These are phyloP conservation scores for Calonectria pauciramosa DNA, from an alignment of 2,329 filamentous ascomycete genomes.

Conservation along the genomic window DNA sequence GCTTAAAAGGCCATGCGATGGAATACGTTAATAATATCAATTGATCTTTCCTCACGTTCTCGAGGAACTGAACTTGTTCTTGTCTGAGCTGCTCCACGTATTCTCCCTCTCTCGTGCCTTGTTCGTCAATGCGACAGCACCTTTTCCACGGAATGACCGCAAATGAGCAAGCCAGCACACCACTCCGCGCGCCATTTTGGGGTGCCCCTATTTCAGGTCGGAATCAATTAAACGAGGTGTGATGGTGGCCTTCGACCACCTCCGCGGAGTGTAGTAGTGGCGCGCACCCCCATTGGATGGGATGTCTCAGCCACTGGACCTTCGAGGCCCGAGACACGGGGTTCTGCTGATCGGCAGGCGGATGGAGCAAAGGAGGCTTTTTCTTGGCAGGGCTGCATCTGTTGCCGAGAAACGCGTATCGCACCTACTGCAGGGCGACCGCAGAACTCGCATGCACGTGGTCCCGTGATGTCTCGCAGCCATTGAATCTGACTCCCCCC, in stretches of 20 bases:
- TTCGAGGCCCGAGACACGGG: neutral
- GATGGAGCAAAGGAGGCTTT: neutral
- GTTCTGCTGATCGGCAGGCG: neutral
- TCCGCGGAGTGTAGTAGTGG: neutral
- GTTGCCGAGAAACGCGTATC: slow-evolving; percentile 3
- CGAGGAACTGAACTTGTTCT: too few species aligned
- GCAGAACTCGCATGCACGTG: neutral
- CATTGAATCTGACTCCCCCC: neutral
- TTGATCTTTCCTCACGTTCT: neutral
- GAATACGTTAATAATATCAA: neutral
- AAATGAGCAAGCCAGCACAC: neutral
- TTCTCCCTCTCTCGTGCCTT: neutral
- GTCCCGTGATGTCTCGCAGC: neutral
- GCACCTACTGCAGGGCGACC: neutral
- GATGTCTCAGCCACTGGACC: neutral
- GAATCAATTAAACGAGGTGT: neutral
- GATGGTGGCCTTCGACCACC: neutral
- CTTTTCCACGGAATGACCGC: neutral
- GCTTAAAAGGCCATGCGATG: neutral
- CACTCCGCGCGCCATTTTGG: neutral
- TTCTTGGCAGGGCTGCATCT: neutral
- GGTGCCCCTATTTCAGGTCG: neutral
- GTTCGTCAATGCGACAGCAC: too few species aligned
- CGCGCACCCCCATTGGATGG: neutral
- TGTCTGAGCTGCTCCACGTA: neutral